Evolutionary conservation across 352 stramenopile genomes (phyloP).

Genomic region (Aphanomyces stellatus): DNA sequence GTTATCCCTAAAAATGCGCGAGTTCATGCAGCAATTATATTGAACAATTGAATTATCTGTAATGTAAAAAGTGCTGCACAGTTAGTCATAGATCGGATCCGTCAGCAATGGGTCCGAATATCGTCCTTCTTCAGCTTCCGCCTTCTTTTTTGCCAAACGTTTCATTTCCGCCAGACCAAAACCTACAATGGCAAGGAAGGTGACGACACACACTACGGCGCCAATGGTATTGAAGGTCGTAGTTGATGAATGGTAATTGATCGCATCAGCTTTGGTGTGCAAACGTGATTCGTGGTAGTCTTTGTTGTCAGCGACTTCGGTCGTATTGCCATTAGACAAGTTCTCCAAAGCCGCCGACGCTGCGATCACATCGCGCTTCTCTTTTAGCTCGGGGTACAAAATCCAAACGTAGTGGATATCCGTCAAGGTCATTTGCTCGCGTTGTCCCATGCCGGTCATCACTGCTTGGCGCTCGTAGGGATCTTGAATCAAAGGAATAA

Average conservation of each 20-base stretch:
- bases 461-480: slow-evolving; percentile 37
- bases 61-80: not conserved
- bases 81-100: slow-evolving; percentile 19
- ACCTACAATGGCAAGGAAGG: slow-evolving; percentile 26
- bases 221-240: slow-evolving; percentile 35
- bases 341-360: not conserved
- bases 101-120: slow-evolving; percentile 58
- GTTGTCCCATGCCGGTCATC: slow-evolving; percentile 63
- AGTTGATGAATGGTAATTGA: slow-evolving; percentile 5
- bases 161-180: slow-evolving; percentile 25
- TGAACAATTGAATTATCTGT: not conserved
- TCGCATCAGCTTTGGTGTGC: slow-evolving; percentile 43
- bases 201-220: slow-evolving; percentile 44
- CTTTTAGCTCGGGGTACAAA: slow-evolving; percentile 56
- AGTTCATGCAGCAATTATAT: too few species aligned
- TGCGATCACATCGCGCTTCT: not conserved
- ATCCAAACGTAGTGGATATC: slow-evolving; percentile 71
- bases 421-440: slow-evolving; percentile 50
- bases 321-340: too few species aligned
- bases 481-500: slow-evolving; percentile 54
- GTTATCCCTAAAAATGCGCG: not conserved
- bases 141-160: not conserved
- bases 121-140: slow-evolving; percentile 26
- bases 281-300: slow-evolving; percentile 49
- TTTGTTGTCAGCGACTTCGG: too few species aligned